These are phyloP conservation scores for Ascocoryne sarcoides DNA, from an alignment of 2,329 filamentous ascomycete genomes.

Conservation along the genomic window DNA sequence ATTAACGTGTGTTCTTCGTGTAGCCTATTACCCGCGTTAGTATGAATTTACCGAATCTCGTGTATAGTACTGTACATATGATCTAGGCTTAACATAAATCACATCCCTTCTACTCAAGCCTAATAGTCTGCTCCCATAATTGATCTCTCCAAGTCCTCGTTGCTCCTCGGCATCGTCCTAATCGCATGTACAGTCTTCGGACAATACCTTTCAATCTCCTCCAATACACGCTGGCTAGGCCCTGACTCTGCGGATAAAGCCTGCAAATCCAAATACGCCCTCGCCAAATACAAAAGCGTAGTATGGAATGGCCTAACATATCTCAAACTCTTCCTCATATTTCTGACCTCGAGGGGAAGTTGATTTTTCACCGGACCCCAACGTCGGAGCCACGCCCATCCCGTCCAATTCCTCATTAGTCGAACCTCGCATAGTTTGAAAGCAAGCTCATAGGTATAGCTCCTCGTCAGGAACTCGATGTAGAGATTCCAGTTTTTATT, in stretches of 20 bases:
- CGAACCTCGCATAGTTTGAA: conserved; percentile 66
- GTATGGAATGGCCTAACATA: conserved; percentile 23
- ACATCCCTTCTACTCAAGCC: too few relatives aligned
- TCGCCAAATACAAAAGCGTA: conserved; percentile 25
- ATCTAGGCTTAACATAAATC: too few relatives aligned
- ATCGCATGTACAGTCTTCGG: conserved; percentile 26
- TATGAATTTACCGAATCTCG: too few relatives aligned
- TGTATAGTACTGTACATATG: too few relatives aligned
- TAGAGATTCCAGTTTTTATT: conserved; percentile 74
- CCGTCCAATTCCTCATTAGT: conserved; percentile 71
- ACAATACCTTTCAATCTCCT: conserved; percentile 21
- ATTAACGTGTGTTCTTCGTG: conserved; percentile 18
- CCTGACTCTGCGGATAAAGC: conserved; percentile 20
- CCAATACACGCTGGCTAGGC: conserved; percentile 17
- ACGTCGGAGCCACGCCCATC: conserved; percentile 45
- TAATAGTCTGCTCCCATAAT: too few relatives aligned
- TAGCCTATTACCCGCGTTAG: too few relatives aligned
- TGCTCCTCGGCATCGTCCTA: conserved; percentile 22
- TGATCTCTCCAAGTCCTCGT: conserved; percentile 19
- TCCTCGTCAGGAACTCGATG: conserved; percentile 56
- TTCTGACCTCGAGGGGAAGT: conserved; percentile 20
- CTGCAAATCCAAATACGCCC: conserved; percentile 23
- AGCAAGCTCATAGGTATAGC: conserved; percentile 53
- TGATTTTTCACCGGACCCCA: conserved; percentile 17
- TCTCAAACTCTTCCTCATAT: conserved; percentile 14